Conservation (phyloP, 306 rosid genomes). For the Canavalia ensiformis region DNA sequence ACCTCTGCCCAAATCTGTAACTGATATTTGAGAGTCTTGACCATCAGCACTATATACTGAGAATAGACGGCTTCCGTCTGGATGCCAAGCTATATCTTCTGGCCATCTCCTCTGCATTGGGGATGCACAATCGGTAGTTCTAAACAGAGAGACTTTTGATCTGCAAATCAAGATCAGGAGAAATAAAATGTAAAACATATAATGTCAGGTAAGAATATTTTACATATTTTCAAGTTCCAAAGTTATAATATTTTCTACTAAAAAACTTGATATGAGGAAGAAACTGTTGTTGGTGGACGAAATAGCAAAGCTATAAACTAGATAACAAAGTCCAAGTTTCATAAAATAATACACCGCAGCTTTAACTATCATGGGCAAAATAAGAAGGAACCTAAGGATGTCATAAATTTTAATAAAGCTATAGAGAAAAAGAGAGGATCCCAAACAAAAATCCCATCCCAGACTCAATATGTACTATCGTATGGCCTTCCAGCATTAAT, state of each 20-base stretch:
- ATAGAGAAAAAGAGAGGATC: too few species aligned
- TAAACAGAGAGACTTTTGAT: conserved; percentile 74
- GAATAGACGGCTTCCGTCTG: conserved; percentile 74
- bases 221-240: conserved; percentile 15
- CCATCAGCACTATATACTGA: conserved; percentile 83
- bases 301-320: not conserved
- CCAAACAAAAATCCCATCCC: too few species aligned
- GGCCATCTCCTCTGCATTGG: conserved; percentile 91
- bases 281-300: conserved; percentile 13
- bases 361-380: too few species aligned
- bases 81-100: conserved; percentile 93
- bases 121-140: conserved; percentile 70
- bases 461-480: too few species aligned
- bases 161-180: conserved; percentile 53
- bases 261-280: conserved; percentile 8
- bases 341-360: not conserved
- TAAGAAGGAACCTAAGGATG: too few species aligned
- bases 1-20: conserved; percentile 55
- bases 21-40: conserved; percentile 78
- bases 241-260: conserved; percentile 14
- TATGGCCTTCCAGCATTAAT: too few species aligned
- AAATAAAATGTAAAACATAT: conserved; percentile 37
- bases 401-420: too few species aligned
- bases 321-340: not conserved
- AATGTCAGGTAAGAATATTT: not conserved